Base-by-base conservation (phyloP, 2,329 filamentous ascomycete species). In the Colletotrichum sp. region DNA sequence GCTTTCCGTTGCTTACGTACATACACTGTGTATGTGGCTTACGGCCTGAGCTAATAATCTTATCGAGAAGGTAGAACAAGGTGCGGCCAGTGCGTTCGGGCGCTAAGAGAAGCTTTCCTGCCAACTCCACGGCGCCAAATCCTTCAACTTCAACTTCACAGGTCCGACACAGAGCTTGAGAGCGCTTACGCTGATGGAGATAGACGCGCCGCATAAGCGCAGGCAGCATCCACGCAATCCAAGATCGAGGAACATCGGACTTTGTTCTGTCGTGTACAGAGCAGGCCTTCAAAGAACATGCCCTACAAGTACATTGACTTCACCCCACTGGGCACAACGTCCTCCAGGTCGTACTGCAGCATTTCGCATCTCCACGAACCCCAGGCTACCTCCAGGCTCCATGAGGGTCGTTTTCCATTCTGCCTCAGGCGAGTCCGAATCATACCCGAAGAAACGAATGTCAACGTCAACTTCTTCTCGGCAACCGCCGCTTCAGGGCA, bases 61-160 rank as follows among this genome's bases (percentile, higher is more conserved):
- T 55, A 71, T 66, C 55, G 24, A 52, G 59, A 13, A 32, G 13
- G n/a, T 21, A 26, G 36, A 75, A 74, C 71, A 76, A 76, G 66
- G 66, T 76, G 74, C 63, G 74, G 74, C 71, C 74, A 76, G 74
- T 76, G 74, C 74, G 72, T 68, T 75, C 66, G 65, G 74, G 66
- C 73, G 70, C 73, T 73, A 75, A 28, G 18, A 57, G 64, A 68
- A 73, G 73, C 57, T 73, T 67, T 66, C 13, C 39, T 68, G 39
- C 55, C 52, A 64, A 66, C 66, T 75, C 71, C 71, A 75, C 66
- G 65, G 34, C 65, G 60, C 74, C 71, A 75, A 75, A 71, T 66
- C 52, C 65, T 67, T 24, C 65, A 55, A 61, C 30, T 59, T 64
- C 71, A 67, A 76, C 74, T 8, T 71, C 74, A 55, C 60, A 32